Percentiles rank a stretch among this genome's conserved stretches.
These are phyloP conservation scores for Scheffersomyces titani DNA, from an alignment of 1,139 yeast species.

Conservation along the genomic window DNA sequence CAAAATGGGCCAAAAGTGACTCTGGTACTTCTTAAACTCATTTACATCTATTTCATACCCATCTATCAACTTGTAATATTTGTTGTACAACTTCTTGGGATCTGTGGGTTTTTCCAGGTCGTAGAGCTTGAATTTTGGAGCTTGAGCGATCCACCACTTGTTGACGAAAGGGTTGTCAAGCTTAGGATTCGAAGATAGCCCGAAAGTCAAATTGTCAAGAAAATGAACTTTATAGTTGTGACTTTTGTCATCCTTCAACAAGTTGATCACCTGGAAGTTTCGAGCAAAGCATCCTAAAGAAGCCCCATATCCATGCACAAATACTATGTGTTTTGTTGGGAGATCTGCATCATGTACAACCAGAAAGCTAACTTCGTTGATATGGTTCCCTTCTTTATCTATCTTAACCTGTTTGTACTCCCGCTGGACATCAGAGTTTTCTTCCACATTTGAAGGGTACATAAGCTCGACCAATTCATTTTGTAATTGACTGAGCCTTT, in stretches of 20 bases:
- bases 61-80: conserved; percentile 44
- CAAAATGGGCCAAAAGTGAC: conserved; percentile 46
- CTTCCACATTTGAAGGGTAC: conserved; percentile 25
- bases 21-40: conserved; percentile 29
- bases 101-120: conserved; percentile 32
- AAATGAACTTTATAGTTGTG: conserved; percentile 61
- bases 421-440: conserved; percentile 23
- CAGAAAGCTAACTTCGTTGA: conserved; percentile 33
- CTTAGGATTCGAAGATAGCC: conserved; percentile 69
- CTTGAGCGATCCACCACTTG: conserved; percentile 29
- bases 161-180: conserved; percentile 44
- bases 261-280: conserved; percentile 57
- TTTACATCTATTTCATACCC: conserved; percentile 30
- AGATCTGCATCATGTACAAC: conserved; percentile 16
- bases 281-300: conserved; percentile 83
- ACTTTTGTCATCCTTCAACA: conserved; percentile 36
- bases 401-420: conserved; percentile 24
- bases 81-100: conserved; percentile 33
- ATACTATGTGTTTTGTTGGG: conserved; percentile 48
- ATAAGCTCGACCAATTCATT: conserved; percentile 36
- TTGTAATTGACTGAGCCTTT: conserved; percentile 32
- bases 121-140: conserved; percentile 31
- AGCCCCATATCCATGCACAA: conserved; percentile 93
- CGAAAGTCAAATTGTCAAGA: conserved; percentile 84
- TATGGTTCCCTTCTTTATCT: conserved; percentile 28